phyloP scores from a whole-genome alignment of 345 rosid genomes.

The Geranium rotundifolium region DNA sequence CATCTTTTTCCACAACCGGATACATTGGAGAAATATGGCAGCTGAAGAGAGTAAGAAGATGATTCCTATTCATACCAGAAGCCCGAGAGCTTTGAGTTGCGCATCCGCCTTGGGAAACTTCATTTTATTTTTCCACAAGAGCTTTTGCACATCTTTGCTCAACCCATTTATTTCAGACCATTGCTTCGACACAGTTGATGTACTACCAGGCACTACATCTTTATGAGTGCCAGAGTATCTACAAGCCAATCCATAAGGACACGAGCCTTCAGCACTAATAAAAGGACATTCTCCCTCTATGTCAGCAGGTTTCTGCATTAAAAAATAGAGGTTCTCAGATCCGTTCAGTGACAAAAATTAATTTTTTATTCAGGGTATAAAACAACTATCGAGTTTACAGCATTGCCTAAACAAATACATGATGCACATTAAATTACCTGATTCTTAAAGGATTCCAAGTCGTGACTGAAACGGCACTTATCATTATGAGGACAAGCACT shows the following conservation, averaged over 20 bases:
- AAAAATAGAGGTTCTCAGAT: background rate
- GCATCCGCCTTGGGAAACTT: conserved; percentile 66
- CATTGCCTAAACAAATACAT: background rate
- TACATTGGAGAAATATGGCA: background rate
- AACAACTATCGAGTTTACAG: background rate
- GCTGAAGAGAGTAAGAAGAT: background rate
- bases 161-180: conserved; percentile 53
- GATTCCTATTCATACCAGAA: conserved; percentile 34
- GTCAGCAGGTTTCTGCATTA: conserved; percentile 72
- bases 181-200: conserved; percentile 13
- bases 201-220: conserved; percentile 15
- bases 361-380: background rate
- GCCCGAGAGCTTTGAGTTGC: conserved; percentile 56
- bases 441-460: conserved; percentile 55
- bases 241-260: conserved; percentile 76
- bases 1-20: too few relatives aligned
- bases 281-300: conserved; percentile 89
- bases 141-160: conserved; percentile 74
- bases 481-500: conserved; percentile 52
- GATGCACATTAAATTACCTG: conserved; percentile 34
- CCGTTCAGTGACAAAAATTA: background rate
- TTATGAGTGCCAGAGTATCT: conserved; percentile 64
- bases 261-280: conserved; percentile 30
- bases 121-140: conserved; percentile 80
- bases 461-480: conserved; percentile 77